These are phyloP conservation scores for Clitopilus hobsonii DNA, from an alignment of 768 basidiomycete species.

Conservation along the genomic window DNA sequence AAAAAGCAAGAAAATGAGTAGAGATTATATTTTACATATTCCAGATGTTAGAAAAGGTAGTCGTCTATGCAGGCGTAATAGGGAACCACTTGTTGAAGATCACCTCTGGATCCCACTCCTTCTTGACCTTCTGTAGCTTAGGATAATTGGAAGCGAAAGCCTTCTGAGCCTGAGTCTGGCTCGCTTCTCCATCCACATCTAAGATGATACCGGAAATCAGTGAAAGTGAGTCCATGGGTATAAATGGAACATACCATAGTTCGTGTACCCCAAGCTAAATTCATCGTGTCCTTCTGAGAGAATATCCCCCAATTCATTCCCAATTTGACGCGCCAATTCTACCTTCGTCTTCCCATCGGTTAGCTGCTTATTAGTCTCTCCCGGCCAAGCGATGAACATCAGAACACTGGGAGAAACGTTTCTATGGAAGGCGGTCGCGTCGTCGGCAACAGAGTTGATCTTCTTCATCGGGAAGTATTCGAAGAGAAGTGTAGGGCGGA, in stretches of 20 bases:
- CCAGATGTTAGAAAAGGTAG: no score
- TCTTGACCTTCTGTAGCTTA: slow-evolving; percentile 34
- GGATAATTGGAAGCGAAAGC: slow-evolving; percentile 36
- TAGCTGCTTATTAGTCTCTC: slow-evolving; percentile 17
- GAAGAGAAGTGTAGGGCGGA: background rate
- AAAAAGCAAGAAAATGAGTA: no score
- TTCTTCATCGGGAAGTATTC: slow-evolving; percentile 39
- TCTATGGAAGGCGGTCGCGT: slow-evolving; percentile 36
- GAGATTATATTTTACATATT: no score
- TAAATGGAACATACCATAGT: slow-evolving; percentile 31
- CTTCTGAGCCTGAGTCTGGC: slow-evolving; percentile 19
- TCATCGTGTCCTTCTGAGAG: slow-evolving; percentile 13
- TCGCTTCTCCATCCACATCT: background rate
- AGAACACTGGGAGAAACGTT: slow-evolving; percentile 27
- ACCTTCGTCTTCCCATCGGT: slow-evolving; percentile 5
- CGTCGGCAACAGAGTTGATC: slow-evolving; percentile 26
- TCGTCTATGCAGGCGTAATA: slow-evolving; percentile 26
- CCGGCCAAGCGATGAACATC: slow-evolving; percentile 28
- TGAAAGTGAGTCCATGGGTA: background rate
- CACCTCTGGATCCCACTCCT: slow-evolving; percentile 36
- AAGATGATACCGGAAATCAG: background rate
- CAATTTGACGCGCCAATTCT: slow-evolving; percentile 22
- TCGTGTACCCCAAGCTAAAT: slow-evolving; percentile 32
- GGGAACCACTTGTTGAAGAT: slow-evolving; percentile 45
- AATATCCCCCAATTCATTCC: slow-evolving; percentile 24